phyloP scores from a whole-genome alignment of 768 basidiomycete genomes.

The Kwoniella newhampshirensis region DNA sequence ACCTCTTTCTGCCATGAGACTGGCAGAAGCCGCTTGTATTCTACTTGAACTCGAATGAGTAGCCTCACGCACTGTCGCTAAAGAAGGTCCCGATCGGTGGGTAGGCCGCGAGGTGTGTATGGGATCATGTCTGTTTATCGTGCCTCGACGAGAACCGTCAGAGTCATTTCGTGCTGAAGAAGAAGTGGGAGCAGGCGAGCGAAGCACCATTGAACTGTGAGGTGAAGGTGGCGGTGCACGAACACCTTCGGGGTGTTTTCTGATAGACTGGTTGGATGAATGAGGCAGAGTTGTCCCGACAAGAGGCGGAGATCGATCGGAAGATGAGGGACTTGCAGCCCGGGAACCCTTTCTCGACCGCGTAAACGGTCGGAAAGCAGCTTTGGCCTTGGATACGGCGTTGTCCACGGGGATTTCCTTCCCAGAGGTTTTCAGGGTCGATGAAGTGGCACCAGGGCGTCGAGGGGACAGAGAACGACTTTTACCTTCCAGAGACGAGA shows the following conservation, averaged over 20 bases:
- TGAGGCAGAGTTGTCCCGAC: too few relatives aligned
- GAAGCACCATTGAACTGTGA: conserved; percentile 9
- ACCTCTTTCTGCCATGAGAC: conserved; percentile 6
- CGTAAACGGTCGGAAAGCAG: not conserved
- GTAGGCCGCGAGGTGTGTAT: not conserved
- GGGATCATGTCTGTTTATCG: not conserved
- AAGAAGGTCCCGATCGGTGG: conserved; percentile 7
- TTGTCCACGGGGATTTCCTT: too few relatives aligned
- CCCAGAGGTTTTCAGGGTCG: too few relatives aligned
- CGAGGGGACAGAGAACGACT: too few relatives aligned
- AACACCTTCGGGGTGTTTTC: too few relatives aligned
- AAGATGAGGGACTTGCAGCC: not conserved
- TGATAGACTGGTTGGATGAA: too few relatives aligned
- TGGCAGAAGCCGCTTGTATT: conserved; percentile 15
- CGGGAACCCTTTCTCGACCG: not conserved
- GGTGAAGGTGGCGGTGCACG: conserved; percentile 18
- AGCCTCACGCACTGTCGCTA: conserved; percentile 10
- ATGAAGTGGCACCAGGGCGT: not conserved
- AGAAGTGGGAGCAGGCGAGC: not conserved
- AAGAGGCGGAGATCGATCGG: not conserved
- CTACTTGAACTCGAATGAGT: conserved; percentile 10
- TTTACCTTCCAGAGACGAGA: too few relatives aligned
- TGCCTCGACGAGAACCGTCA: not conserved
- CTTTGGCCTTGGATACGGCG: not conserved
- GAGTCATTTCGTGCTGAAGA: not conserved